These are phyloP conservation scores for Podospora appendiculata DNA, from an alignment of 495 filamentous ascomycete species.

Conservation along the genomic window DNA sequence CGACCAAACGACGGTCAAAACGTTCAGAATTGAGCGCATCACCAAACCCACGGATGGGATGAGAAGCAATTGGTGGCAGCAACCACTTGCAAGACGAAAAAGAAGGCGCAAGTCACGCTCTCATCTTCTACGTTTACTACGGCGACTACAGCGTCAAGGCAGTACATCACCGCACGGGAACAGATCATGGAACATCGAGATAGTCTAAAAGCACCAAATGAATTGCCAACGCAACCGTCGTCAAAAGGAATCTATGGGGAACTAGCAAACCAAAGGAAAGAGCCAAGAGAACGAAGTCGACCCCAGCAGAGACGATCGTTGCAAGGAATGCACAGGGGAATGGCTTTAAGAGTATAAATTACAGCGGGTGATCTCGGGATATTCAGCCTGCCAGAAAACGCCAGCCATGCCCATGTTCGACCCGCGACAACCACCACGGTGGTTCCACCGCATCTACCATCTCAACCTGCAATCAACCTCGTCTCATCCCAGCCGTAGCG, in stretches of 20 bases:
- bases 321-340: slow-evolving; percentile 49
- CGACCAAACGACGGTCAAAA: no score
- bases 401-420: slow-evolving; percentile 23
- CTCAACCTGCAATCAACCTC: slow-evolving; percentile 7
- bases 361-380: slow-evolving; percentile 39
- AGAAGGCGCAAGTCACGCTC: no score
- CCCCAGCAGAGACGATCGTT: slow-evolving; percentile 26
- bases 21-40: no score
- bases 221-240: slow-evolving; percentile 10
- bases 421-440: slow-evolving; percentile 20
- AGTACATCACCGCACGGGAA: no score
- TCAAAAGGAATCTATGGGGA: slow-evolving; percentile 34
- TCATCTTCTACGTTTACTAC: no score
- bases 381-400: slow-evolving; percentile 25
- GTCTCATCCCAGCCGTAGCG: slow-evolving; percentile 13
- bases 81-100: no score
- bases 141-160: no score
- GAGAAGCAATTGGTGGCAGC: no score
- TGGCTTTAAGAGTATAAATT: slow-evolving; percentile 52
- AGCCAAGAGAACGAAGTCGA: slow-evolving; percentile 21
- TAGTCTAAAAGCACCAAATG: slow-evolving; percentile 22
- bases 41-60: no score
- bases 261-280: slow-evolving; percentile 35
- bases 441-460: slow-evolving; percentile 16
- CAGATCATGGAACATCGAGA: background rate